phyloP scores from a whole-genome alignment of 257 asterid species.

The Solanum neorickii region DNA sequence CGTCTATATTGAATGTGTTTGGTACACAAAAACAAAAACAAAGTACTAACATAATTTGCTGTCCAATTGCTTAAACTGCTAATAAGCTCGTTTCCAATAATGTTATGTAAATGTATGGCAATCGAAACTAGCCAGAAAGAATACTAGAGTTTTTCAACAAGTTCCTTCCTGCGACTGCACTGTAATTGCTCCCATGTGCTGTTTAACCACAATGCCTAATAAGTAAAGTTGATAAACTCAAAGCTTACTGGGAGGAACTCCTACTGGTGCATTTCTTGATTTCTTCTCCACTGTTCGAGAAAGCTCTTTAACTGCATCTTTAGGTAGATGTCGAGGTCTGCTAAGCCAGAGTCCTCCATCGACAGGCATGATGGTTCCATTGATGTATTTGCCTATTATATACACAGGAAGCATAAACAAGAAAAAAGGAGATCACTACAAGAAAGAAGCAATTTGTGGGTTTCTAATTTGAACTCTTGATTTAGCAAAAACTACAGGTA shows the following conservation, averaged over 20 bases:
- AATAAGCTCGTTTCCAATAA: background rate
- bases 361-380: constrained; percentile 49
- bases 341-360: constrained; percentile 90
- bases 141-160: background rate
- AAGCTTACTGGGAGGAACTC: constrained; percentile 62
- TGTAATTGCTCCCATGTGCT: background rate
- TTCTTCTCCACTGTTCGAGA: constrained; percentile 62
- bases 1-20: background rate
- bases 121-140: background rate
- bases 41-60: background rate
- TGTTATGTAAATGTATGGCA: background rate
- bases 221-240: background rate
- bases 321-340: constrained; percentile 44
- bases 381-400: constrained; percentile 63
- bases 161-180: background rate
- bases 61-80: background rate
- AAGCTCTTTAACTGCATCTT: constrained; percentile 54
- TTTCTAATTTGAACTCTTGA: background rate
- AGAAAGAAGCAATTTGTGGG: background rate
- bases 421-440: background rate
- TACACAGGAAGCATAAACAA: background rate
- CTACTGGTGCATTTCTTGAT: constrained; percentile 53
- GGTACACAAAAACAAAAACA: background rate
- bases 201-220: background rate
- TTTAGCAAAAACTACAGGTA: background rate